phyloP scores from a whole-genome alignment of 805 yeast genomes.

The Teunomyces funiuensis region DNA sequence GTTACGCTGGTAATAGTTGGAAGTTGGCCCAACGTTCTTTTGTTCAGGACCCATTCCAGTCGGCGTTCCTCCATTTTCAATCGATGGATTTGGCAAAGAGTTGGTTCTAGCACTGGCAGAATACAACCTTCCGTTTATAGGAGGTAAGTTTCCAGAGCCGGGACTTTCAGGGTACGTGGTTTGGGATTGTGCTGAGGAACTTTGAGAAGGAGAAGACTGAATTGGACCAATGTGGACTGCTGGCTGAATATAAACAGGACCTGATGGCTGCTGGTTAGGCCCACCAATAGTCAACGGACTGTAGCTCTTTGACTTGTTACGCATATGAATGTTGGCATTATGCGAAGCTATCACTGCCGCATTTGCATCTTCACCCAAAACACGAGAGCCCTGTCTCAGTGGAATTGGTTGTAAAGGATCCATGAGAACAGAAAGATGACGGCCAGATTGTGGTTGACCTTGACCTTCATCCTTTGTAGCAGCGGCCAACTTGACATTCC shows the following conservation, averaged over 20 bases:
- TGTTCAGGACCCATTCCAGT: slow-evolving; percentile 1
- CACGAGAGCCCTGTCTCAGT: slow-evolving; percentile 13
- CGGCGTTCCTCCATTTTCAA: slow-evolving; percentile 10
- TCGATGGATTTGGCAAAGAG: slow-evolving; percentile 20
- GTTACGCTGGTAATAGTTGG: slow-evolving; percentile 15
- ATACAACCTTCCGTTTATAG: slow-evolving; percentile 3
- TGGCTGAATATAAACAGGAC: background rate
- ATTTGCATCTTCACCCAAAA: slow-evolving; percentile 10
- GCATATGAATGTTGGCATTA: slow-evolving; percentile 5
- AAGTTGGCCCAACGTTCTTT: background rate
- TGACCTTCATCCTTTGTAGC: slow-evolving; percentile 13
- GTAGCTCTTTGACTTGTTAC: slow-evolving; percentile 16
- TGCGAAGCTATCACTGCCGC: slow-evolving; percentile 18
- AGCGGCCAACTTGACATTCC: slow-evolving; percentile 12
- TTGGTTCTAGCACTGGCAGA: slow-evolving; percentile 13
- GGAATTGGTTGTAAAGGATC: slow-evolving; percentile 37
- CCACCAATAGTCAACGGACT: slow-evolving; percentile 18
- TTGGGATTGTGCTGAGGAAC: background rate
- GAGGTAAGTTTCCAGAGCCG: background rate
- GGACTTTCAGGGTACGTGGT: background rate
- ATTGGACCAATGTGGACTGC: background rate
- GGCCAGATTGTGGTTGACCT: slow-evolving; percentile 6
- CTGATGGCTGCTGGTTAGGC: background rate
- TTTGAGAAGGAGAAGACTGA: background rate
- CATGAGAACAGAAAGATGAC: slow-evolving; percentile 43